These are phyloP conservation scores for Globisporangium carolinianum DNA, from an alignment of 352 stramenopile species.

Conservation along the genomic window DNA sequence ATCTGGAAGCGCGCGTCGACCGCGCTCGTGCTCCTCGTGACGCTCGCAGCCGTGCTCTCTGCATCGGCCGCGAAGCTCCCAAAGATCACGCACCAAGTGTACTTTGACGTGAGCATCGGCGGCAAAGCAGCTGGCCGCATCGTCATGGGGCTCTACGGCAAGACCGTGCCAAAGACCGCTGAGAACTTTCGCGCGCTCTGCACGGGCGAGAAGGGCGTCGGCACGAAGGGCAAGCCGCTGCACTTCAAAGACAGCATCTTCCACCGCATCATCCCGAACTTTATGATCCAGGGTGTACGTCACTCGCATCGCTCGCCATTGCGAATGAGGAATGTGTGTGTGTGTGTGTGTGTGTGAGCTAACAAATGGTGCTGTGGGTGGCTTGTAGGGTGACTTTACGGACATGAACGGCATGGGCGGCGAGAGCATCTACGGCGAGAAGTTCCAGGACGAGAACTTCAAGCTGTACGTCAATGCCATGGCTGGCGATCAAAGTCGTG, in stretches of 20 bases:
- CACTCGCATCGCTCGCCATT: neutral
- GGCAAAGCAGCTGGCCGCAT: slow-evolving; percentile 76
- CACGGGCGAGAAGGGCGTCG: slow-evolving; percentile 53
- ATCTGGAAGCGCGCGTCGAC: slow-evolving; percentile 35
- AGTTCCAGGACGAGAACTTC: slow-evolving; percentile 98
- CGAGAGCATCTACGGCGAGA: slow-evolving; percentile 92
- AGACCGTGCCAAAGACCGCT: slow-evolving; percentile 66
- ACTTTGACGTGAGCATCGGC: slow-evolving; percentile 95
- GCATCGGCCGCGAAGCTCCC: slow-evolving; percentile 36
- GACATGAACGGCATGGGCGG: slow-evolving; percentile 86
- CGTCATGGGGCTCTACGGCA: slow-evolving; percentile 80
- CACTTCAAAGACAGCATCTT: too few relatives aligned
- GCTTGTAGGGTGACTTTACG: too few relatives aligned
- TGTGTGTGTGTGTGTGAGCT: neutral
- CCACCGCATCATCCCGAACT: slow-evolving; percentile 95
- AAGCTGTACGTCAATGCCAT: too few relatives aligned
- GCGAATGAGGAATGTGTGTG: neutral
- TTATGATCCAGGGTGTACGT: slow-evolving; percentile 85
- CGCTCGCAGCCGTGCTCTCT: slow-evolving; percentile 15
- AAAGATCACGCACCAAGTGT: slow-evolving; percentile 90
- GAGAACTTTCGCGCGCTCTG: slow-evolving; percentile 56
- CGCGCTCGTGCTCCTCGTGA: slow-evolving; percentile 33
- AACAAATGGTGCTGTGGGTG: too few relatives aligned
- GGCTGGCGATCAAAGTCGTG: too few relatives aligned
- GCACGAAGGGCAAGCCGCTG: slow-evolving; percentile 3